Evolutionary conservation across 2,329 filamentous ascomycete species (phyloP), one percentile per base, ranked within the genome.

Genomic region (Beauveria scarabaeidicola): DNA sequence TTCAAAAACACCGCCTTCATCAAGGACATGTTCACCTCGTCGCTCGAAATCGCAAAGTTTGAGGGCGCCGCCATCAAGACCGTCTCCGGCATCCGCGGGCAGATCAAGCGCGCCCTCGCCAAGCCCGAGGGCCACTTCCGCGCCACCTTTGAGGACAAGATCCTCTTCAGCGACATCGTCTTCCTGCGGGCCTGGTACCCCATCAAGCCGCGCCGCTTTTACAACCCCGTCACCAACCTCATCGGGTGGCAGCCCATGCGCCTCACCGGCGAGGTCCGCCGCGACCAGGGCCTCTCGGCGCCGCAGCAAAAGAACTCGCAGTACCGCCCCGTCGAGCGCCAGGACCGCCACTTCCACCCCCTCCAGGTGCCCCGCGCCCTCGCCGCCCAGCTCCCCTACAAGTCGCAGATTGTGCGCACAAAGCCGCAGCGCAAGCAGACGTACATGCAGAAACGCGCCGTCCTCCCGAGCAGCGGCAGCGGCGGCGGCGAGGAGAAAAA

Each of bases 1-100:
- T 97, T 95, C 84, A 96, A 96, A 76, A 99, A 99, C 78, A 99
- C 94, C 0, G 92, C 94, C 43, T 99, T 99, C 72, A 91, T 99
- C 77, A 95, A 94, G 74, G 91, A 96, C 76, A 99, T 99, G 94
- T 99, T 99, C 81, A 91, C 85, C 70, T 87, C 88, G 0, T 82
- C 91, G 0, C 85, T 99, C 46, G 94, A 99, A 72, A 94, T 99
- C 64, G 93, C 94, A 68, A 99, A 97, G 72, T 99, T 99, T 69
- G 94, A 99, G 77, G 94, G 94, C 61, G 94, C 94, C 10, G 86
- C 90, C 59, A 93, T 99, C 76, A 91, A 92, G 70, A 99, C 95
- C 0, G 95, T 99, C 25, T 97, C 92, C 1, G 95, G 95, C 56
- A 86, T 99, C 62, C 84, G 94, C 46, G 94, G 94, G 63, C 94